phyloP scores from a whole-genome alignment of 78 protist species.

The Dictyostelium brefeldianum region DNA sequence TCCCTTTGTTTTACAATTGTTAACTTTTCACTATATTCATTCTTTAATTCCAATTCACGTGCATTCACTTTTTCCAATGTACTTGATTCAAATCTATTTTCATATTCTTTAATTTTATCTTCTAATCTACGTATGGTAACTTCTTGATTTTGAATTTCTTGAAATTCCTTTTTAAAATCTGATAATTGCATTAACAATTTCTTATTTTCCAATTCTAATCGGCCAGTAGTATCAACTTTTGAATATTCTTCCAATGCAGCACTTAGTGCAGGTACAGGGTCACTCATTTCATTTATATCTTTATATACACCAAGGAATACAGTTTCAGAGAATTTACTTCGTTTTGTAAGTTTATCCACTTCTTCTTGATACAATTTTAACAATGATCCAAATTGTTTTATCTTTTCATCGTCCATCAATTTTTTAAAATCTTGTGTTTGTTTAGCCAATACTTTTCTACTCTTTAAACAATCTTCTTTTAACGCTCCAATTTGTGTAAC shows the following conservation, averaged over 20 bases:
- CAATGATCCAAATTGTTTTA: conserved; percentile 51
- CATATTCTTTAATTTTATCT: conserved; percentile 76
- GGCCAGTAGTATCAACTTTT: conserved; percentile 24
- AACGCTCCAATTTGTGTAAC: conserved; percentile 49
- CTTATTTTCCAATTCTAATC: conserved; percentile 82
- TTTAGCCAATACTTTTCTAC: conserved; percentile 75
- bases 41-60: conserved; percentile 49
- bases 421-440: conserved; percentile 78
- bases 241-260: conserved; percentile 67
- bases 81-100: not conserved
- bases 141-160: conserved; percentile 82
- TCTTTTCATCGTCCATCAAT: conserved; percentile 71
- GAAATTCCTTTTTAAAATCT: conserved; percentile 74
- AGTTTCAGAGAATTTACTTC: conserved; percentile 71
- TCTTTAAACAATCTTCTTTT: conserved; percentile 68
- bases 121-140: conserved; percentile 82
- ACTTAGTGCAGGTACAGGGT: conserved; percentile 73
- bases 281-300: conserved; percentile 42
- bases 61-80: not conserved
- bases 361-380: conserved; percentile 82
- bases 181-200: conserved; percentile 42
- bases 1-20: conserved; percentile 12
- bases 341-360: conserved; percentile 66
- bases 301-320: conserved; percentile 57
- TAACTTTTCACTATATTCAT: conserved; percentile 39